Percentiles rank a stretch among this genome's conserved stretches.
These are phyloP conservation scores for Elsinoe arachidis DNA, from an alignment of 2,329 filamentous ascomycete genomes.

Conservation along the genomic window DNA sequence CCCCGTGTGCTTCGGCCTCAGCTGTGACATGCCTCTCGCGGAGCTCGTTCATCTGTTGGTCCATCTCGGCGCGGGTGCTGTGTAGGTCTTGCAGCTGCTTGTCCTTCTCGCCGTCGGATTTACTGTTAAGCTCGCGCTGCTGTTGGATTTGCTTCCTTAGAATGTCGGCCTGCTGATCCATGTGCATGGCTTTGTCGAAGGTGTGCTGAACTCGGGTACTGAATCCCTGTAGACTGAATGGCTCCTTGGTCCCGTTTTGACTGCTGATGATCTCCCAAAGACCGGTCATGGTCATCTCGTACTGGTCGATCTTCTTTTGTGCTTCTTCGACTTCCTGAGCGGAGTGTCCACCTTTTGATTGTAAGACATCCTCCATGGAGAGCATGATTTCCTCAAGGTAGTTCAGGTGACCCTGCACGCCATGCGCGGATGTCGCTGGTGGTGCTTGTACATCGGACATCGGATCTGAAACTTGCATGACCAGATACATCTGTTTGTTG, in stretches of 20 bases:
- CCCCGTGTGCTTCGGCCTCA: slow-evolving; percentile 24
- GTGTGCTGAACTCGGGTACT: slow-evolving; percentile 70
- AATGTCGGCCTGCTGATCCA: slow-evolving; percentile 83
- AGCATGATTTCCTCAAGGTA: slow-evolving; percentile 57
- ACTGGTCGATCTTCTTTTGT: slow-evolving; percentile 43
- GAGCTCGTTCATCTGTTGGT: slow-evolving; percentile 25
- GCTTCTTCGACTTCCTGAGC: slow-evolving; percentile 19
- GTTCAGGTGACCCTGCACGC: slow-evolving; percentile 57
- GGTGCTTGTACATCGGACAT: slow-evolving; percentile 46
- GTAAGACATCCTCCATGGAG: slow-evolving; percentile 25
- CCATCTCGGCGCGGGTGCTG: slow-evolving; percentile 18
- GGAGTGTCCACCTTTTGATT: slow-evolving; percentile 16
- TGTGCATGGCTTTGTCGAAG: slow-evolving; percentile 63
- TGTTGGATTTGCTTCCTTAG: slow-evolving; percentile 90
- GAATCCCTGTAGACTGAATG: slow-evolving; percentile 68
- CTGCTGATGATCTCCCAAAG: slow-evolving; percentile 45
- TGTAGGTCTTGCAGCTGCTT: slow-evolving; percentile 23
- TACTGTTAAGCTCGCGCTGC: slow-evolving; percentile 84
- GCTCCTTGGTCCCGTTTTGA: slow-evolving; percentile 27
- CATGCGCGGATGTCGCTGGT: slow-evolving; percentile 48
- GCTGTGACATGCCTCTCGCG: slow-evolving; percentile 22
- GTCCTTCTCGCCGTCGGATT: slow-evolving; percentile 57
- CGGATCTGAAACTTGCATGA: slow-evolving; percentile 33
- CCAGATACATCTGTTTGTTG: slow-evolving; percentile 53
- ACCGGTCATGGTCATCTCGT: slow-evolving; percentile 44